Evolutionary conservation across 108 stramenopile genomes (phyloP).

Genomic region (Skeletonema potamos): DNA sequence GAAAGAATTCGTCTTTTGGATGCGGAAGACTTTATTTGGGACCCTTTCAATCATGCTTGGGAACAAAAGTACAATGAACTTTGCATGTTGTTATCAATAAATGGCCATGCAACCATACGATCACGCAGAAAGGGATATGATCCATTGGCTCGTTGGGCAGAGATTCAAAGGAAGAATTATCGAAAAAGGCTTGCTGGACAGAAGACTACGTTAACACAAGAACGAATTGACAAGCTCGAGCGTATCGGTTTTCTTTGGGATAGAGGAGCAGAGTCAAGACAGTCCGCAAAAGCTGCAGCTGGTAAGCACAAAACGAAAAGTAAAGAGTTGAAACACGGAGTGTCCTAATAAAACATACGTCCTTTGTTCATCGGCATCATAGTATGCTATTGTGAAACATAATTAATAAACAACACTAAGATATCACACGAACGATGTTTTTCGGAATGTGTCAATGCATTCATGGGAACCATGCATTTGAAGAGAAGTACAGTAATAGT

Average conservation of each 20-base stretch:
- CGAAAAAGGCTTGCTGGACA: conserved; percentile 52
- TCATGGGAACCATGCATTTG: no score
- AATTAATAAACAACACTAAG: no score
- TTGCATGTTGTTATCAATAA: conserved; percentile 25
- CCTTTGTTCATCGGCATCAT: no score
- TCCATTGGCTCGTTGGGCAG: conserved; percentile 71
- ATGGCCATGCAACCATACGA: conserved; percentile 31
- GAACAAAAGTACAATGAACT: conserved; percentile 36
- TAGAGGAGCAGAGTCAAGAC: background rate
- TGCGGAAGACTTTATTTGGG: conserved; percentile 44
- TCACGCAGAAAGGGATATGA: conserved; percentile 14
- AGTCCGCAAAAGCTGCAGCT: background rate
- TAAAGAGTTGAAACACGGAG: no score
- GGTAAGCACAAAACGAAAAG: no score
- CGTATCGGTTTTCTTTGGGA: conserved; percentile 65
- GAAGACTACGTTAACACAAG: conserved; percentile 69
- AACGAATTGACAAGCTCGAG: conserved; percentile 72
- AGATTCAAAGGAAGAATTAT: conserved; percentile 64
- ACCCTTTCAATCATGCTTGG: conserved; percentile 34
- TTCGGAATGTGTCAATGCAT: no score
- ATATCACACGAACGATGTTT: no score
- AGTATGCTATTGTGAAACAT: no score
- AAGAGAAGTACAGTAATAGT: no score
- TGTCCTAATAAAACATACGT: no score
- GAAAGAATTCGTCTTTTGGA: conserved; percentile 40